Conservation (phyloP, 2,329 filamentous ascomycete species). For the Tothia fuscella region DNA sequence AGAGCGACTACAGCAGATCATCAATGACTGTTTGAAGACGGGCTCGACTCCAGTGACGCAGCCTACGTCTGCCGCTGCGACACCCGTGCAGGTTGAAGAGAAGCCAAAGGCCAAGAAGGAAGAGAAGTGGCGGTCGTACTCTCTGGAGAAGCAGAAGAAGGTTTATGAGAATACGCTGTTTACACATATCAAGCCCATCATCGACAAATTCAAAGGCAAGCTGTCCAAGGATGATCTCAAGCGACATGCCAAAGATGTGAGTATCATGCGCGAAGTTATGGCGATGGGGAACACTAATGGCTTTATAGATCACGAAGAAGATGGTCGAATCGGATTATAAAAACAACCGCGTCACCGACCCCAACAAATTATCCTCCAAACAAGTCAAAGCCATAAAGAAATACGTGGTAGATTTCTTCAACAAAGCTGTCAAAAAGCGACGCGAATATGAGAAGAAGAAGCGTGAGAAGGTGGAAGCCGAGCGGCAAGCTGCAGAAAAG, state of each 20-base stretch:
- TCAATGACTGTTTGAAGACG: conserved; percentile 65
- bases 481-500: conserved; percentile 14
- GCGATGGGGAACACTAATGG: conserved; percentile 29
- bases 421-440: conserved; percentile 72
- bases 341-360: conserved; percentile 73
- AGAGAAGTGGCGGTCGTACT: conserved; percentile 59
- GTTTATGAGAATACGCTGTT: conserved; percentile 90
- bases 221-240: conserved; percentile 69
- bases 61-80: conserved; percentile 47
- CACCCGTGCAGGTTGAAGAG: conserved; percentile 48
- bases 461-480: conserved; percentile 16
- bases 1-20: conserved; percentile 61
- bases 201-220: conserved; percentile 78
- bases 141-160: conserved; percentile 83
- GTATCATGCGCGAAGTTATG: conserved; percentile 25
- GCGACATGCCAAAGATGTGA: conserved; percentile 50
- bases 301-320: conserved; percentile 58
- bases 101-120: conserved; percentile 45
- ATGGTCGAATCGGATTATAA: conserved; percentile 88
- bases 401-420: conserved; percentile 74
- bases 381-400: conserved; percentile 73
- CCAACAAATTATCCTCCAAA: conserved; percentile 62
- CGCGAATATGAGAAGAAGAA: conserved; percentile 55
- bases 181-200: conserved; percentile 72
- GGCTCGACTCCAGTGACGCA: conserved; percentile 40